These are phyloP conservation scores for Aspergillus viridinutans DNA, from an alignment of 2,329 filamentous ascomycete genomes.

Conservation along the genomic window DNA sequence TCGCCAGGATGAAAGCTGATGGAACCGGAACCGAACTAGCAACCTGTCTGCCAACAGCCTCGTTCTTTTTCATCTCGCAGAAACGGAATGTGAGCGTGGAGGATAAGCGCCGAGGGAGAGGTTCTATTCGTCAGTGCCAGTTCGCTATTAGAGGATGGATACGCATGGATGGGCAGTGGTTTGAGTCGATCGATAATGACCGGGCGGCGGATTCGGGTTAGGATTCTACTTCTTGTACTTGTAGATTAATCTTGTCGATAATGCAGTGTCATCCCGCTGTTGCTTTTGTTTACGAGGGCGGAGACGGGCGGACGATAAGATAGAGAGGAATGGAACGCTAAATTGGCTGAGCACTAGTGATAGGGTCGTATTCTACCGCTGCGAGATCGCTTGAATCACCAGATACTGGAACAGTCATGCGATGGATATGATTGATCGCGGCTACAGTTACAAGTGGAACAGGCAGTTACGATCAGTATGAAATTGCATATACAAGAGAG, in stretches of 20 bases:
- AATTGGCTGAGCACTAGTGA: no score
- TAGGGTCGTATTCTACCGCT: no score
- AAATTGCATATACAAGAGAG: slow-evolving; percentile 20
- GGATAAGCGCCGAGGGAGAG: neutral
- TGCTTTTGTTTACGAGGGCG: neutral
- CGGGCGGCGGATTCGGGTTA: no score
- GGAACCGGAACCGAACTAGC: neutral
- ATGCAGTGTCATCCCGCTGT: neutral
- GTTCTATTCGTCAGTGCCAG: no score
- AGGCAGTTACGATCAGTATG: slow-evolving; percentile 1
- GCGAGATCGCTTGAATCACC: no score
- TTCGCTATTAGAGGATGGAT: no score
- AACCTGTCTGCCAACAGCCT: neutral
- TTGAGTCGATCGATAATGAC: neutral
- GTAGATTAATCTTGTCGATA: neutral
- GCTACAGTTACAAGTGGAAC: slow-evolving; percentile 9
- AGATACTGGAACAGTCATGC: neutral
- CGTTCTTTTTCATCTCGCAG: neutral
- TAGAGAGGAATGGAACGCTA: no score
- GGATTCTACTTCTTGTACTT: neutral
- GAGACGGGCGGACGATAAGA: no score
- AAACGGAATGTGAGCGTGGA: neutral
- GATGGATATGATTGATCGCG: neutral
- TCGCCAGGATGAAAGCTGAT: neutral
- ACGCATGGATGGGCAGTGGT: neutral